phyloP scores from a whole-genome alignment of 148 eudicot species.

The Diospyros kaki region DNA sequence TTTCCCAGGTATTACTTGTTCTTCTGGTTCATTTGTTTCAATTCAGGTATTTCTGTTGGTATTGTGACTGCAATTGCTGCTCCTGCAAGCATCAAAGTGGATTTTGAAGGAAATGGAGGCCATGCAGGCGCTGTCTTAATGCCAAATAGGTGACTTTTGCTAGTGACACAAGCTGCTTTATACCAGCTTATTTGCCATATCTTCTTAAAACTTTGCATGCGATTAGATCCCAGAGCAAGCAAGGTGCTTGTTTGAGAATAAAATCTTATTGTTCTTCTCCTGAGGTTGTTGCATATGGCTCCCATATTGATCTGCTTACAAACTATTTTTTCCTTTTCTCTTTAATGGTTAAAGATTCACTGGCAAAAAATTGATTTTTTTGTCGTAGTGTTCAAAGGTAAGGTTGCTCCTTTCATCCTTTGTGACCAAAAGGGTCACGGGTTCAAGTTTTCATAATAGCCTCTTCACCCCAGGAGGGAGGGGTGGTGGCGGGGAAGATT shows the following conservation, averaged over 20 bases:
- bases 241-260: not conserved
- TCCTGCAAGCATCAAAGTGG: conserved; percentile 95
- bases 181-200: not conserved
- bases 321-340: not conserved
- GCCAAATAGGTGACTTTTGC: conserved; percentile 63
- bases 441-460: too few species aligned
- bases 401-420: too few species aligned
- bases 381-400: too few species aligned
- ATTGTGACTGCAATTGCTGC: conserved; percentile 98
- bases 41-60: conserved; percentile 69
- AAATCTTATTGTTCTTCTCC: not conserved
- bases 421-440: too few species aligned
- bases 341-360: too few species aligned
- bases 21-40: conserved; percentile 6
- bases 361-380: too few species aligned
- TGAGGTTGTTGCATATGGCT: conserved; percentile 1
- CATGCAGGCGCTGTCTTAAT: conserved; percentile 95
- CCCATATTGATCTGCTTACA: not conserved
- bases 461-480: too few species aligned
- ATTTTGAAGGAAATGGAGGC: conserved; percentile 95
- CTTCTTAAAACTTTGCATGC: not conserved
- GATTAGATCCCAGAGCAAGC: not conserved
- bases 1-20: not conserved
- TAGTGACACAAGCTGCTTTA: not conserved
- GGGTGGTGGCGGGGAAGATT: too few species aligned